Conservation (phyloP, 2,329 filamentous ascomycete genomes). For the Chaetomium sp. region DNA sequence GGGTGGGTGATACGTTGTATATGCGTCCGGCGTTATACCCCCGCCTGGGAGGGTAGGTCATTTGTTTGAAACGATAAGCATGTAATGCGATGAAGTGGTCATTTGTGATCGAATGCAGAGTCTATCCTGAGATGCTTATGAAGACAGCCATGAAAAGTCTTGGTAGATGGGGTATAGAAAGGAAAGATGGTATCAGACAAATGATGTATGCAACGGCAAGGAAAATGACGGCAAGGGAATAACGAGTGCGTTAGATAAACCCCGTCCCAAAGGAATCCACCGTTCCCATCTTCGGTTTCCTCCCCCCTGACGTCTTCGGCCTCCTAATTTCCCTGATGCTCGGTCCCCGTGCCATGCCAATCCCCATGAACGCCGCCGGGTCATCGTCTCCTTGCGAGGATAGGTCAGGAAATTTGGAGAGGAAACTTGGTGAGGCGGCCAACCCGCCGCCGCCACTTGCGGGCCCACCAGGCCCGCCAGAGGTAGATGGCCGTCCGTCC, state of each 20-base stretch:
- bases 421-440: constrained; percentile 25
- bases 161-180: constrained; percentile 7
- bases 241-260: constrained; percentile 37
- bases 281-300: constrained; percentile 31
- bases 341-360: constrained; percentile 42
- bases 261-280: constrained; percentile 41
- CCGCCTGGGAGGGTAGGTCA: not conserved
- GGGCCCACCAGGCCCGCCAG: constrained; percentile 14
- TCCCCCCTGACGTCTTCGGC: constrained; percentile 27
- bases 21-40: constrained; percentile 9
- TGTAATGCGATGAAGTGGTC: constrained; percentile 1
- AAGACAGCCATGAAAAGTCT: not conserved
- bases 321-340: constrained; percentile 35
- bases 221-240: not conserved
- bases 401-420: constrained; percentile 25
- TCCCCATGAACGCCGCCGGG: constrained; percentile 32
- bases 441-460: constrained; percentile 3
- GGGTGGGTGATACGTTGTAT: not conserved
- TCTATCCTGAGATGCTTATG: not conserved
- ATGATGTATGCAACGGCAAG: constrained; percentile 4
- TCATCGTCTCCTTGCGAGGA: constrained; percentile 1
- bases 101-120: not conserved
- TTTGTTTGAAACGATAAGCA: constrained; percentile 6
- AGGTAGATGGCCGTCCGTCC: constrained; percentile 30
- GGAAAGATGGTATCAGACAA: not conserved